phyloP scores from a whole-genome alignment of 176 grass and related monocot genomes.

The Cymbopogon citratus region DNA sequence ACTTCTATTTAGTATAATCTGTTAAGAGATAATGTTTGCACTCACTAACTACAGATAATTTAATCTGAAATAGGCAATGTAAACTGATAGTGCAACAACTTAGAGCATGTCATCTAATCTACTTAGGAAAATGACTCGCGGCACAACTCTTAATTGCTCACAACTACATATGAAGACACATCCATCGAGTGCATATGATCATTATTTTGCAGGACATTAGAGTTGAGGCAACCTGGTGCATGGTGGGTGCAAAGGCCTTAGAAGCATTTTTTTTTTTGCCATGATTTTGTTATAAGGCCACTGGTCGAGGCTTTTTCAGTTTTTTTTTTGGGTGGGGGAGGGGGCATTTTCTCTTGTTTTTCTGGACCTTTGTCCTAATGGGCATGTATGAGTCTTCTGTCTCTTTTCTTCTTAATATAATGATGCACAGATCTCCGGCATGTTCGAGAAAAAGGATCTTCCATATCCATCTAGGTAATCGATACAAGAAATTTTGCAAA shows the following conservation, averaged over 20 bases:
- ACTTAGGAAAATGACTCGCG: not conserved
- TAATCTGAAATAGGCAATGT: constrained; percentile 1
- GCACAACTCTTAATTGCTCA: not conserved
- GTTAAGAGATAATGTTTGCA: not conserved
- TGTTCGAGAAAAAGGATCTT: not conserved
- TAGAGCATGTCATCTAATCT: not conserved
- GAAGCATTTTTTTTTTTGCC: not conserved
- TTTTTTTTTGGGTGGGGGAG: too few species aligned
- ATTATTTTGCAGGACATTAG: not conserved
- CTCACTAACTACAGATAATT: not conserved
- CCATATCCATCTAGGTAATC: not conserved
- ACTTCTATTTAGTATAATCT: not conserved
- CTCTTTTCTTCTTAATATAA: not conserved
- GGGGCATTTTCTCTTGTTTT: not conserved
- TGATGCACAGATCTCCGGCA: not conserved
- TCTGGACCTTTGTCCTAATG: not conserved
- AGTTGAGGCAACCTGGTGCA: not conserved
- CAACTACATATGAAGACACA: not conserved
- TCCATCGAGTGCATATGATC: not conserved
- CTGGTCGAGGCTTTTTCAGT: not conserved
- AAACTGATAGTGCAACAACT: not conserved
- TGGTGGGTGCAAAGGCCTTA: not conserved
- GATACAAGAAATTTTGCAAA: not conserved
- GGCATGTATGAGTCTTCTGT: not conserved
- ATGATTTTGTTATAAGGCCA: not conserved